Evolutionary conservation across 768 basidiomycete genomes (phyloP), one percentile per base, ranked within the genome.

Genomic region (Mycena indigotica): DNA sequence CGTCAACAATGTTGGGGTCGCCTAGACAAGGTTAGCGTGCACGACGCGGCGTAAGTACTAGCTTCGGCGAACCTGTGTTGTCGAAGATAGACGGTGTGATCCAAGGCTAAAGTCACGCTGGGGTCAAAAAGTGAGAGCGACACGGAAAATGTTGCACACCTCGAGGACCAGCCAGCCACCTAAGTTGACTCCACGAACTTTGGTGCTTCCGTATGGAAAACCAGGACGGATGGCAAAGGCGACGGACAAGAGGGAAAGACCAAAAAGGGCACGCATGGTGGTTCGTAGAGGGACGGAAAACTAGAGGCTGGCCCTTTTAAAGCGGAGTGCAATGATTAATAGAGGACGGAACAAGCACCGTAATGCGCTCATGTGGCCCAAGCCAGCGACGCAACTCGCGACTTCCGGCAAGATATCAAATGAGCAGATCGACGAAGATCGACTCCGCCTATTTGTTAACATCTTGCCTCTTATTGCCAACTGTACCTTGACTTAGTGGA

Each of bases 181-280:
- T 25, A 94, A 80, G 73, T 89, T 93, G 62, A 93, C 92, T 55
- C 92, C 92, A 13, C 91, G 84, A 48, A 93, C 85, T 64, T 86
- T 88, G 73, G 83, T 60, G 4, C 80, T 78, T 23, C 89, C 91
- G 63, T 93, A 93, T 3, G 89, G 79, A 65, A 92, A 92, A 50
- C 84, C 81, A 21, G 79, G 83, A 28, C 69, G 70, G 56, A 85
- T 70, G 13, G 73, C 74, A 48, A 69, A 25, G 26, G 72, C 61
- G 45, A 75, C 60, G 19, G 76, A 59, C 19, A 65, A 68, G 32
- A 35, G 32, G 35, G 75, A 69, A 60, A 73, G 54, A 52, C 67
- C 41, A 55, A 65, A 66, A 68, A 70, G 35, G 44, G 61, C 66
- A 44, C 51, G 54, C 8, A 57, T n/a, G 26, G 40, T 35, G 32